Conservation (phyloP, 1,284 basidiomycete genomes). For the Microbotryum intermedium region DNA sequence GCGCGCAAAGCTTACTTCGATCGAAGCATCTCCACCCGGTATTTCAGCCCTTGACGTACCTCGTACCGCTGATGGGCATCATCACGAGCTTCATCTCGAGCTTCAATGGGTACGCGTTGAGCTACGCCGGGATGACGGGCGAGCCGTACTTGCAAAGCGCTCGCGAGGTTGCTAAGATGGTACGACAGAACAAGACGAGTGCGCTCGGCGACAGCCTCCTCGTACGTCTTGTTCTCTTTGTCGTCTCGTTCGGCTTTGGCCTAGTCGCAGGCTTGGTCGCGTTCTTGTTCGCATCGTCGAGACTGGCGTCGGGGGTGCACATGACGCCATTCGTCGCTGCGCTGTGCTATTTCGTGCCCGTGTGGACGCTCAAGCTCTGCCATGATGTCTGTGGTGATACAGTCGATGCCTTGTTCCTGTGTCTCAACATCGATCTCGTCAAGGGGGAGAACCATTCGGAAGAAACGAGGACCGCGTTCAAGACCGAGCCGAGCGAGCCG, state of each 20-base stretch:
- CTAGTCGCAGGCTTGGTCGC: constrained; percentile 38
- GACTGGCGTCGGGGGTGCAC: background rate
- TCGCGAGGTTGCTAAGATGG: constrained; percentile 5
- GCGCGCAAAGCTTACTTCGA: background rate
- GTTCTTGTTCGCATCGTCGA: constrained; percentile 36
- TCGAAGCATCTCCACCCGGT: background rate
- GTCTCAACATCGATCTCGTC: too few species aligned
- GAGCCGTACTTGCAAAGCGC: constrained; percentile 3
- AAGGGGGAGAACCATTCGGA: too few species aligned
- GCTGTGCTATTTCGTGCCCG: constrained; percentile 17
- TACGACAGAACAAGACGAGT: constrained; percentile 27
- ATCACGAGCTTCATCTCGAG: constrained; percentile 4
- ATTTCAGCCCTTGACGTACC: constrained; percentile 2
- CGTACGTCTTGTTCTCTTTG: constrained; percentile 59
- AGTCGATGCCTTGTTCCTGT: constrained; percentile 20
- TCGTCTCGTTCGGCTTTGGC: constrained; percentile 67
- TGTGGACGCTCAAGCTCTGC: constrained; percentile 20
- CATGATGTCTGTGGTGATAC: constrained; percentile 14
- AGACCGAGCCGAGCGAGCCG: too few species aligned
- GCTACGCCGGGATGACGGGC: constrained; percentile 21
- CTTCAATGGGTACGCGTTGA: constrained; percentile 20
- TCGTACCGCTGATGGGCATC: constrained; percentile 10
- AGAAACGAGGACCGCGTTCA: too few species aligned
- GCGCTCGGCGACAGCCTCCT: constrained; percentile 24
- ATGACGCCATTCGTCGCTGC: constrained; percentile 8